These are phyloP conservation scores for Coemansia sp. DNA, from an alignment of 371 early-diverging fungal species.

Conservation along the genomic window DNA sequence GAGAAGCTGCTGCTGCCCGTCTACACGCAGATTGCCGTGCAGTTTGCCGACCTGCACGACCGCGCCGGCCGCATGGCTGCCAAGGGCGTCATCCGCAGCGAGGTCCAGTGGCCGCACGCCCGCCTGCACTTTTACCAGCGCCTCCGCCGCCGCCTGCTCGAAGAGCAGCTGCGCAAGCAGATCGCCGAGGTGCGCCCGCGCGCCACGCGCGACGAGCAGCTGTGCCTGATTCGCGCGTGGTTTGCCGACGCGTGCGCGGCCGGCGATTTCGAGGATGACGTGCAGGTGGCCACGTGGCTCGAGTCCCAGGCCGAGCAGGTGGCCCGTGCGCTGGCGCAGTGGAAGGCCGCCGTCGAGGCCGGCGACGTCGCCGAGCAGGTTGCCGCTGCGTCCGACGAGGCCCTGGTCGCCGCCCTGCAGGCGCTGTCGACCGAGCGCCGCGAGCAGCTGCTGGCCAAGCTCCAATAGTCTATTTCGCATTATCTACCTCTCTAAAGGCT, in stretches of 20 bases:
- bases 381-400: conserved; percentile 48
- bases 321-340: conserved; percentile 52
- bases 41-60: conserved; percentile 98
- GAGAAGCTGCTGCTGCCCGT: conserved; percentile 86
- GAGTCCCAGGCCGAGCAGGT: conserved; percentile 57
- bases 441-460: conserved; percentile 32
- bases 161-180: conserved; percentile 68
- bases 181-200: conserved; percentile 54
- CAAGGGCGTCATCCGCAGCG: conserved; percentile 83
- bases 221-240: conserved; percentile 59
- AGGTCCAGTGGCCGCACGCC: conserved; percentile 78
- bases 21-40: conserved; percentile 91
- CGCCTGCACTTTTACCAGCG: conserved; percentile 95
- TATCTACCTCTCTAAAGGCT: too few relatives aligned
- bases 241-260: conserved; percentile 50
- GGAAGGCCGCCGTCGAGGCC: conserved; percentile 49
- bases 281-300: conserved; percentile 64
- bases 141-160: conserved; percentile 74
- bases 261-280: conserved; percentile 54
- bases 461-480: not conserved
- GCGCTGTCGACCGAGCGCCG: conserved; percentile 40
- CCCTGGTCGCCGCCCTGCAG: conserved; percentile 50
- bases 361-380: conserved; percentile 51
- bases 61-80: conserved; percentile 94
- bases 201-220: conserved; percentile 51